Conservation (phyloP, 1,284 basidiomycete species). For the Sporisorium iseilematis-ciliati region DNA sequence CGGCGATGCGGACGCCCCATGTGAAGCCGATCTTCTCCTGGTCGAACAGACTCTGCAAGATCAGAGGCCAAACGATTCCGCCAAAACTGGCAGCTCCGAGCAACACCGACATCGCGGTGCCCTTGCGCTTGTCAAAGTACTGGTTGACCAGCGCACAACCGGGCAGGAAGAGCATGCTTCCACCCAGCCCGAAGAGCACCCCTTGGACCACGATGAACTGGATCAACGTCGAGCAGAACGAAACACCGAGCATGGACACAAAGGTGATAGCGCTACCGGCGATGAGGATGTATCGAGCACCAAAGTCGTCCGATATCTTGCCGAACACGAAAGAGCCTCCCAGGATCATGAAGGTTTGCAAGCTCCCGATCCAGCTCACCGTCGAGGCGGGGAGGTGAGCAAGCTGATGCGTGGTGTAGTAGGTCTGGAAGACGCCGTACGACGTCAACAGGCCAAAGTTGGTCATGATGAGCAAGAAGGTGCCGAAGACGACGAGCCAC, state of each 20-base stretch:
- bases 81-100: conserved; percentile 48
- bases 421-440: conserved; percentile 48
- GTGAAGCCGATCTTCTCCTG: conserved; percentile 32
- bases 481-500: conserved; percentile 48
- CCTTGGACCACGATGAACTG: conserved; percentile 44
- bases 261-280: conserved; percentile 39
- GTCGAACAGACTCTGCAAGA: conserved; percentile 34
- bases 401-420: conserved; percentile 42
- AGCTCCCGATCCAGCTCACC: conserved; percentile 41
- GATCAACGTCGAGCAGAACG: conserved; percentile 34
- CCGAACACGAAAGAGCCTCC: conserved; percentile 43
- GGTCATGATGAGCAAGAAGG: conserved; percentile 52
- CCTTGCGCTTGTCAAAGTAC: conserved; percentile 48
- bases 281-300: conserved; percentile 32
- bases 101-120: conserved; percentile 44
- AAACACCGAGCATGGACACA: conserved; percentile 36
- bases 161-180: conserved; percentile 51
- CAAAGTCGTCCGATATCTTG: conserved; percentile 48
- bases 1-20: conserved; percentile 43
- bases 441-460: conserved; percentile 54
- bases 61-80: conserved; percentile 48
- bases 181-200: conserved; percentile 36
- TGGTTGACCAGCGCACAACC: conserved; percentile 45
- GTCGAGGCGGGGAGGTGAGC: conserved; percentile 33
- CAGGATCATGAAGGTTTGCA: conserved; percentile 51